Base-by-base conservation (phyloP, 495 filamentous ascomycete species). In the Neurospora terricola region DNA sequence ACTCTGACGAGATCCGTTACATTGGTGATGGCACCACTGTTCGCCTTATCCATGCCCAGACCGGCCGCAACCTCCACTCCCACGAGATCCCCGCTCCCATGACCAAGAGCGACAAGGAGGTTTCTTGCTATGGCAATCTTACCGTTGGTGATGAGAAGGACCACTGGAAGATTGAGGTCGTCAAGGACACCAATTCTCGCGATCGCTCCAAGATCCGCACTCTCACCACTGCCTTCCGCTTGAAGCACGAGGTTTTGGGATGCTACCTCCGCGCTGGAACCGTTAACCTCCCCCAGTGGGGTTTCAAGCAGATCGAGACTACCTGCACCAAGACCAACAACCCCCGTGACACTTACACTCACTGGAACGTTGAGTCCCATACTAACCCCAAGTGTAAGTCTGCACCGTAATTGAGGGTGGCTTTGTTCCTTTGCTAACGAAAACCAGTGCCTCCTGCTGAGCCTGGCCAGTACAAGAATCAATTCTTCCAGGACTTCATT, bases 251-350 rank as follows among this genome's bases (percentile, higher is more conserved):
- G 42, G 86, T 88, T 66, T 85, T 98, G 72, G 93, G 93, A 71
- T 99, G 96, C 82, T 99, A 98, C 80, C 87, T 99, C 34, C 90
- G 96, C 72, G 96, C 96, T 72, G 96, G 95, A 75, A 99, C 97
- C 77, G 91, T 94, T 77, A 98, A 98, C 81, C 87, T 99, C 71
- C 96, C 96, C 30, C 96, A 98, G 79, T 99, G 96, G 96, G 96
- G 96, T 73, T 99, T 99, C 88, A 99, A 99, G 85, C 96, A 99
- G 82, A 98, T 98, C 77, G 96, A 99, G 84, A 93, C 94, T 34
- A 97, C 94, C 21, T 99, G 96, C 82, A 88, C 89, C 73, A 98
- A 98, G 85, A 90, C 92, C 75, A 98, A 98, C 84, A 94, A 95
- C 77, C 93, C 94, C 2, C 85, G 89, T 38, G 96, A 99, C 81